A percentile compares a stretch with the other conserved stretches of the same genome.
phyloP scores from a whole-genome alignment of 1,284 basidiomycete genomes.

The Austroboletus novae-zelandiae region DNA sequence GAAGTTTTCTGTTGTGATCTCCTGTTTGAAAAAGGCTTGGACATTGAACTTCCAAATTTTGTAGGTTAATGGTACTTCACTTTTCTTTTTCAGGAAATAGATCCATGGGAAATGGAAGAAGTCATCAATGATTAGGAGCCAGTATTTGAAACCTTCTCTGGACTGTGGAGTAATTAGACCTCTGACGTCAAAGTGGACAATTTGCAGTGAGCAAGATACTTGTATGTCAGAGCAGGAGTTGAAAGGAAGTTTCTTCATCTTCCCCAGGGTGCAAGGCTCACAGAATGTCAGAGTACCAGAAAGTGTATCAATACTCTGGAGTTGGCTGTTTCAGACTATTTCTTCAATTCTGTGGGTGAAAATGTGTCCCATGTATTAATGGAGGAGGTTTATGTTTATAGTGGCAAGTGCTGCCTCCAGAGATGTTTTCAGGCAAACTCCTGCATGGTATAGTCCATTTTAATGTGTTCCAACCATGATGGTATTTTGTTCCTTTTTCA shows the following conservation, averaged over 20 bases:
- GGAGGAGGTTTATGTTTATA: conserved; percentile 13
- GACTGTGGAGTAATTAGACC: background rate
- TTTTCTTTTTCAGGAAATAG: no score
- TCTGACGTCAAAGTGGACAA: background rate
- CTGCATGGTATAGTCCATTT: background rate
- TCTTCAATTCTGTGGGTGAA: background rate
- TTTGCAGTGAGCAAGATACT: no score
- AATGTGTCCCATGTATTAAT: no score
- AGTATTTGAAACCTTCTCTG: background rate
- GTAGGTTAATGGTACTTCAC: no score
- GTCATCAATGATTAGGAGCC: background rate
- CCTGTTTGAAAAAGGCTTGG: no score
- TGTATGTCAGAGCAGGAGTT: no score
- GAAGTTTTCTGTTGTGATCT: no score
- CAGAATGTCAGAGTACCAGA: no score
- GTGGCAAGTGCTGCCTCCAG: background rate
- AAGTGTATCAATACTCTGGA: background rate
- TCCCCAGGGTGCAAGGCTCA: conserved; percentile 2
- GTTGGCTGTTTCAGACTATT: background rate
- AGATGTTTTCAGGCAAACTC: background rate
- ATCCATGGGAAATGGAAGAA: background rate
- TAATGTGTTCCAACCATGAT: background rate
- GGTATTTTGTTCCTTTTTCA: background rate
- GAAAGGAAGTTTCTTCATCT: no score
- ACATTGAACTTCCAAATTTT: no score